phyloP scores from a whole-genome alignment of 495 filamentous ascomycete genomes.

The Mycothermus thermophilus region DNA sequence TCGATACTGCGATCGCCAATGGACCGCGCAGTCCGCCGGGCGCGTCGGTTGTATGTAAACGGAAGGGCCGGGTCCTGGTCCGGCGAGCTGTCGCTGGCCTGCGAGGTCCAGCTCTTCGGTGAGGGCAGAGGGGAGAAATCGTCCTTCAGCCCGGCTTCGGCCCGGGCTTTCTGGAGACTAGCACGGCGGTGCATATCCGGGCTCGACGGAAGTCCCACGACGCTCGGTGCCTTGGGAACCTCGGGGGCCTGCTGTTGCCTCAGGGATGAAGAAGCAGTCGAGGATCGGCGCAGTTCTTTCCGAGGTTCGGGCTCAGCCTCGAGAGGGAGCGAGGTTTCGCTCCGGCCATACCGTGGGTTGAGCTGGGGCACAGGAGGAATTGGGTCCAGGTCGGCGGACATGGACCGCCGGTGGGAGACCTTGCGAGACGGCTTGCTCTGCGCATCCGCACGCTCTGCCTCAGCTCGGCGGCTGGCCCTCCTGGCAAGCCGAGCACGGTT shows the following conservation, averaged over 20 bases:
- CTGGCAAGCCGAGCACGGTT: neutral
- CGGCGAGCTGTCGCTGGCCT: conserved; percentile 7
- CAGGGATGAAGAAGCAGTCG: neutral
- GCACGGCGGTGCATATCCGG: conserved; percentile 12
- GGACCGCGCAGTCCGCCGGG: conserved; percentile 1
- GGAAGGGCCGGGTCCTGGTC: conserved; percentile 7
- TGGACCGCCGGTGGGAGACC: conserved; percentile 3
- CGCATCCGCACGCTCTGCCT: neutral
- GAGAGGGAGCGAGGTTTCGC: conserved; percentile 1
- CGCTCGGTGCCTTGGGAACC: neutral
- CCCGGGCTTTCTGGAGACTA: conserved; percentile 5
- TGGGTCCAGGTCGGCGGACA: conserved; percentile 4
- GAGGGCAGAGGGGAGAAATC: neutral
- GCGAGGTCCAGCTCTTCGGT: neutral
- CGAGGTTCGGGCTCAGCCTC: neutral
- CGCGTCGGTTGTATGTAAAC: neutral
- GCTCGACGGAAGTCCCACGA: conserved; percentile 11
- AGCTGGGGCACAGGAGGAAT: neutral
- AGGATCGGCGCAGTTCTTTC: neutral
- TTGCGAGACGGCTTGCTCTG: neutral
- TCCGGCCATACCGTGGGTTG: conserved; percentile 1
- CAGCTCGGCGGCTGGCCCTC: neutral
- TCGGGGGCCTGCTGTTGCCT: neutral
- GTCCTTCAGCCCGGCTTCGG: too few species aligned
- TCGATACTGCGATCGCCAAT: conserved; percentile 8